Evolutionary conservation across 805 yeast genomes (phyloP).

Genomic region (Yamadazyma sp.): DNA sequence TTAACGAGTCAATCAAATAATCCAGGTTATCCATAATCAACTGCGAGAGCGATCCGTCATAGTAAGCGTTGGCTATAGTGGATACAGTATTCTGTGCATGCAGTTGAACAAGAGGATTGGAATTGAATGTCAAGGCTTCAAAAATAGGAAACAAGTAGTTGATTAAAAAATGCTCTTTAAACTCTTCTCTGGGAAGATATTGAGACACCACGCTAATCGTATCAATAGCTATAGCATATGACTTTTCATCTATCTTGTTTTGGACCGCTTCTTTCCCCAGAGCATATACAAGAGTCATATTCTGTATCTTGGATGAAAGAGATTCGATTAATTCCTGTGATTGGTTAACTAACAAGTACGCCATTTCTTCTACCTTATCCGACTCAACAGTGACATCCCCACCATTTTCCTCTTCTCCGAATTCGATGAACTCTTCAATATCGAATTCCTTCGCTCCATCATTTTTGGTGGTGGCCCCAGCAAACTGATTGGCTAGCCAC

Average conservation of each 20-base stretch:
- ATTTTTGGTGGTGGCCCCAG: background rate
- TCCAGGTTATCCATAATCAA: constrained; percentile 71
- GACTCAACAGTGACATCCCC: constrained; percentile 15
- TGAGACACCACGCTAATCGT: constrained; percentile 38
- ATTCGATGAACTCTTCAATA: constrained; percentile 21
- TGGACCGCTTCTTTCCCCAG: constrained; percentile 5
- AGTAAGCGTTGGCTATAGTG: constrained; percentile 43
- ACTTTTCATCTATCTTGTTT: constrained; percentile 20
- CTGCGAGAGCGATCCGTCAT: constrained; percentile 51
- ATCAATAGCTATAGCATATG: constrained; percentile 44
- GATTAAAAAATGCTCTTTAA: constrained; percentile 53
- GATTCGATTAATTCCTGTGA: constrained; percentile 45
- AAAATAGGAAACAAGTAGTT: constrained; percentile 73
- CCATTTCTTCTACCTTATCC: constrained; percentile 21
- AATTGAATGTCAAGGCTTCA: constrained; percentile 63
- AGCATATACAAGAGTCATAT: constrained; percentile 8
- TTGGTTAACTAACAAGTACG: constrained; percentile 30
- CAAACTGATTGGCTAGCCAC: constrained; percentile 33
- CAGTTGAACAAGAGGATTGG: constrained; percentile 44
- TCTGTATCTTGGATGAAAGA: constrained; percentile 22
- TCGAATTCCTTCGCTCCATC: constrained; percentile 8
- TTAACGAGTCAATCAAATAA: constrained; percentile 77
- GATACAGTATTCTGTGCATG: constrained; percentile 60
- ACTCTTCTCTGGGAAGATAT: constrained; percentile 27
- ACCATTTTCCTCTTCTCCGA: constrained; percentile 10